These are phyloP conservation scores for Hygrophila difformis DNA, from an alignment of 257 asterid genomes.

Conservation along the genomic window DNA sequence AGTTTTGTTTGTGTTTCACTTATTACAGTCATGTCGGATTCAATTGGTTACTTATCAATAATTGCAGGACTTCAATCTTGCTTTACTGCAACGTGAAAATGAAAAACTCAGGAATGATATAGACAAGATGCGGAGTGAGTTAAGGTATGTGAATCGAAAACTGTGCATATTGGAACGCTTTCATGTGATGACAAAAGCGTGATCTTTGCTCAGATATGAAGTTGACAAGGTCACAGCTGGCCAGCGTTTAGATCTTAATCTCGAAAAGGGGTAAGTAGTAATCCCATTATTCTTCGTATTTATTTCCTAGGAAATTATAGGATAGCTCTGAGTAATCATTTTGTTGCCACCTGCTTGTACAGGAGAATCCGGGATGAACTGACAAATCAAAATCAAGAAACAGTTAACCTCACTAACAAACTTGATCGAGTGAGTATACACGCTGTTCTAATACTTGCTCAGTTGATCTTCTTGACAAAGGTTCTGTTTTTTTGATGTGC, in stretches of 20 bases:
- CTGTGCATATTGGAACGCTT: background rate
- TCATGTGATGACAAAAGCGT: background rate
- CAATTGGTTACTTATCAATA: conserved; percentile 9
- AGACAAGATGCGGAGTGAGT: conserved; percentile 79
- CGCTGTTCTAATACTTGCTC: background rate
- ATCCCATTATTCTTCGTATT: too few species aligned
- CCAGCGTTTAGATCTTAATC: conserved; percentile 92
- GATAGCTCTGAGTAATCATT: background rate
- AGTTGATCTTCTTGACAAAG: background rate
- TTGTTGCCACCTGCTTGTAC: conserved; percentile 15
- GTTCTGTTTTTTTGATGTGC: conserved; percentile 4
- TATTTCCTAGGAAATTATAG: background rate
- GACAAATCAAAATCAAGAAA: conserved; percentile 78
- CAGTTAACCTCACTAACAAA: conserved; percentile 73
- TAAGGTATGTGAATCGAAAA: conserved; percentile 35
- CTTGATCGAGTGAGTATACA: conserved; percentile 67
- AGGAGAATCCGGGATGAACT: conserved; percentile 96
- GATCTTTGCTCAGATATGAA: conserved; percentile 56
- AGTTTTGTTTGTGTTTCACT: conserved; percentile 2
- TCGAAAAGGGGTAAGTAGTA: conserved; percentile 73
- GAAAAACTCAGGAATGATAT: conserved; percentile 73
- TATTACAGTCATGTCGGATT: conserved; percentile 2
- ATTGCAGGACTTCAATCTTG: conserved; percentile 68
- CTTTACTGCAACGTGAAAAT: conserved; percentile 70
- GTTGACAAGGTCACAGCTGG: conserved; percentile 90